Base-by-base conservation (phyloP, 2,329 filamentous ascomycete species). In the Fonsecaea nubica region DNA sequence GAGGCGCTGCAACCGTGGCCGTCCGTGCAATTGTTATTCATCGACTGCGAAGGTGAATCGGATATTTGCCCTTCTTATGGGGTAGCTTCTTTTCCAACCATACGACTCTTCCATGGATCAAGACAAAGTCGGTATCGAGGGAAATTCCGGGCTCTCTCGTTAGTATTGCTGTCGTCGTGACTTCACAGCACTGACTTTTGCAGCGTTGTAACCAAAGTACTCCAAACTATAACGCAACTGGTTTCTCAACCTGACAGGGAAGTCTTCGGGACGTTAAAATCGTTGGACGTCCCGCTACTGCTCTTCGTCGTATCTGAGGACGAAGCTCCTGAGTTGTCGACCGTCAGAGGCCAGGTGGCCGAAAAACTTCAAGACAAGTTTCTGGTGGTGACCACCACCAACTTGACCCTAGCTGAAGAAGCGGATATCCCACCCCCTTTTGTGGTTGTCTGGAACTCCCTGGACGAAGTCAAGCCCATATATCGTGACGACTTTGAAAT, bases 81-180 rank as follows among this genome's bases (percentile, higher is more conserved):
- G 8, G 12, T 55, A 21, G 35, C 33, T 55, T 55, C 53, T n/a
- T 55, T 13, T n/a, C 53, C 33, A 4, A 55, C 53, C 13, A 33
- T 55, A 35, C 53, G 53, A n/a, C 33, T 55, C 3, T 55, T 55
- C 13, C 53, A 55, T 30, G 53, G 53, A 12, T 15, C 53, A 30
- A 13, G 35, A 21, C 53, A 55, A 18, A 36, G 18, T 55, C 53
- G 53, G 18, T 55, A 55, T 55, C 32, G 53, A 35, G 30, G 53
- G 10, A 35, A 36, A 18, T 55, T 55, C 53, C 30, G 13, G 53
- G 30, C 53, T 55, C 36, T 32, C 25, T 55, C 53, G 53, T 55
- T 18, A 55, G 53, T 55, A 18, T 30, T 8, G 21, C 45, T 50
- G 30, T 50, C 18, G 3, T 4, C 7, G 9, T 25, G 45, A 50